Conservation (phyloP, 2,329 filamentous ascomycete species). For the Alternaria tenuissima region DNA sequence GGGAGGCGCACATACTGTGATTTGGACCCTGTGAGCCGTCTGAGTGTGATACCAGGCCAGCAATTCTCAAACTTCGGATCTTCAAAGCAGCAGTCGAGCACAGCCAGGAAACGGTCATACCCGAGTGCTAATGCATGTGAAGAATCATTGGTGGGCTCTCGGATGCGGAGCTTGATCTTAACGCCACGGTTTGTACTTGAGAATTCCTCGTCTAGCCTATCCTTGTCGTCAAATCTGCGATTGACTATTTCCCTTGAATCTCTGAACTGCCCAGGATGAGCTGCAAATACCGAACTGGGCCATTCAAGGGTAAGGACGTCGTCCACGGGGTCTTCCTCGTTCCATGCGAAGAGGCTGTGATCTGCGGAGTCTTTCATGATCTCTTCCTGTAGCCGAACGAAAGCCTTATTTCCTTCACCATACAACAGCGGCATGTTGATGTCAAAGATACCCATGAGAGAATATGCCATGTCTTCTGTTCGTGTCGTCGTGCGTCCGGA, state of each 20-base stretch:
- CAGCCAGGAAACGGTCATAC: neutral
- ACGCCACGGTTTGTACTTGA: slow-evolving; percentile 12
- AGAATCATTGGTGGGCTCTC: too few species aligned
- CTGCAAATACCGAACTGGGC: slow-evolving; percentile 7
- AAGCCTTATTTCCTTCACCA: slow-evolving; percentile 39
- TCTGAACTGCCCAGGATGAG: neutral
- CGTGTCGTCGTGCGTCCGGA: neutral
- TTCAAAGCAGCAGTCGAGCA: neutral
- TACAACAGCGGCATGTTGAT: slow-evolving; percentile 42
- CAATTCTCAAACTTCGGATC: neutral
- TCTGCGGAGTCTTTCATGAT: slow-evolving; percentile 25
- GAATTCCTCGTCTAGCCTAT: neutral
- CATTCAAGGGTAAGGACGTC: too few species aligned
- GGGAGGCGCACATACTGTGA: neutral
- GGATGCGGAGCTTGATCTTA: slow-evolving; percentile 2
- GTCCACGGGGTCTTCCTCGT: too few species aligned
- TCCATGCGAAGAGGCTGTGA: slow-evolving; percentile 24
- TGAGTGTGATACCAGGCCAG: neutral
- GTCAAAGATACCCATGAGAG: neutral
- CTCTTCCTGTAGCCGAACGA: slow-evolving; percentile 30
- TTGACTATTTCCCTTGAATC: neutral
- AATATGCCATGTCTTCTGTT: slow-evolving; percentile 1
- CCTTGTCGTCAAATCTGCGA: neutral
- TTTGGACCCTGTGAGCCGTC: neutral
- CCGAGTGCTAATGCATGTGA: too few species aligned